Evolutionary conservation across 805 yeast species (phyloP), one percentile per base, ranked within the genome.

Genomic region (Ogataea nakhonphanomensis): DNA sequence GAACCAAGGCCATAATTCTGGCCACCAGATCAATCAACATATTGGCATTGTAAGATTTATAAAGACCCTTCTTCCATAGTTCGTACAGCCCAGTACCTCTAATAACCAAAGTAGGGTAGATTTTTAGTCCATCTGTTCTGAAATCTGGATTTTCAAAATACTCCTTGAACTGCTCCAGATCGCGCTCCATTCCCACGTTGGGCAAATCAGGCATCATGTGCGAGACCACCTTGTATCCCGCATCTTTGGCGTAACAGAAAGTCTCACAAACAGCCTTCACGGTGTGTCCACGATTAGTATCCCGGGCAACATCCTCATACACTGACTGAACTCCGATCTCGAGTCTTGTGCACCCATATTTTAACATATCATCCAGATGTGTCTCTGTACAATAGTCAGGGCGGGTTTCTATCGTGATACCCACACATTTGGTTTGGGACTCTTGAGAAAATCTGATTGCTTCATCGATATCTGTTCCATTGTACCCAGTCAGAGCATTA

Each of bases 141-240:
- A 93, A 93, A 22, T 79, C 95, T 1, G 99, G 99, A 61, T 87
- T 93, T 55, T 91, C 98, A 60, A 93, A 93, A 67, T 93, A 93
- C 62, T 93, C 99, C 56, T 83, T 79, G 59, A 93, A 93, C 66
- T 93, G 99, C 57, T 89, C 96, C 44, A 91, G 69, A 61, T 93
- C 99, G 61, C 99, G 78, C 66, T 93, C 99, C 95, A 91, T 87
- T 13, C 98, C 99, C 44, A 93, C 97, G 57, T 93, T 93, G 12
- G 99, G 99, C 55, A 93, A 72, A 70, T 93, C 99, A 11, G 99
- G 99, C 99, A 93, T 93, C 99, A 93, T 93, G 67, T 93, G 99
- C 50, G 95, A 81, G 17, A 93, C 99, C 39, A 93, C 95, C 61
- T 93, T 93, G 65, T 90, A 93, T 10, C 99, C 99, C 1, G 99